phyloP scores from a whole-genome alignment of 495 filamentous ascomycete genomes.

The Hamigera avellanea region DNA sequence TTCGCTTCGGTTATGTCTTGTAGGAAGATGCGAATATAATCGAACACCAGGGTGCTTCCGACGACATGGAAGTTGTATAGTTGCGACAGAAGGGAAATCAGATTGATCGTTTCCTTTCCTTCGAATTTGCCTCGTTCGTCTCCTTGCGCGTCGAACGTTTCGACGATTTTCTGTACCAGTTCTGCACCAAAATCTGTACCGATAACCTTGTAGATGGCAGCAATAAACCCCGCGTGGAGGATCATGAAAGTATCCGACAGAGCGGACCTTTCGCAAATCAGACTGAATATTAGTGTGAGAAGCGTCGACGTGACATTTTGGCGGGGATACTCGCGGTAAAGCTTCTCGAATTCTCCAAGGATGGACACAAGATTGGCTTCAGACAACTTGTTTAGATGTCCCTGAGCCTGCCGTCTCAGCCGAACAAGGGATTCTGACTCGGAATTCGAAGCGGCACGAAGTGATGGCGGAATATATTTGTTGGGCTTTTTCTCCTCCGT shows the following conservation, averaged over 20 bases:
- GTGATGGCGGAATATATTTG: constrained; percentile 85
- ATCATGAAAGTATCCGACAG: constrained; percentile 83
- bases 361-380: constrained; percentile 80
- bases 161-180: constrained; percentile 62
- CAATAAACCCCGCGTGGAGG: constrained; percentile 80
- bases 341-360: constrained; percentile 62
- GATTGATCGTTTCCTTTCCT: constrained; percentile 63
- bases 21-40: constrained; percentile 74
- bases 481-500: constrained; percentile 12
- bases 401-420: constrained; percentile 70
- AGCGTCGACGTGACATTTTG: constrained; percentile 73
- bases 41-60: constrained; percentile 71
- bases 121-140: constrained; percentile 30
- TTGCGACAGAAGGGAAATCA: constrained; percentile 74
- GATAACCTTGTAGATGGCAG: constrained; percentile 73
- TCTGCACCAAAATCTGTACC: constrained; percentile 84
- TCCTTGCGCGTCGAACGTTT: constrained; percentile 44
- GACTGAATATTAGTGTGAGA: constrained; percentile 57
- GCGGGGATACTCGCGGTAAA: constrained; percentile 71
- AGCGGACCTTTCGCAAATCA: constrained; percentile 63
- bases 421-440: constrained; percentile 57
- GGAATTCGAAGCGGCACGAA: constrained; percentile 49
- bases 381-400: constrained; percentile 83
- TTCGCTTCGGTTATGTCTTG: constrained; percentile 72
- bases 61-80: constrained; percentile 89